These are phyloP conservation scores for Penicillium cataractarum DNA, from an alignment of 495 filamentous ascomycete genomes.

Conservation along the genomic window DNA sequence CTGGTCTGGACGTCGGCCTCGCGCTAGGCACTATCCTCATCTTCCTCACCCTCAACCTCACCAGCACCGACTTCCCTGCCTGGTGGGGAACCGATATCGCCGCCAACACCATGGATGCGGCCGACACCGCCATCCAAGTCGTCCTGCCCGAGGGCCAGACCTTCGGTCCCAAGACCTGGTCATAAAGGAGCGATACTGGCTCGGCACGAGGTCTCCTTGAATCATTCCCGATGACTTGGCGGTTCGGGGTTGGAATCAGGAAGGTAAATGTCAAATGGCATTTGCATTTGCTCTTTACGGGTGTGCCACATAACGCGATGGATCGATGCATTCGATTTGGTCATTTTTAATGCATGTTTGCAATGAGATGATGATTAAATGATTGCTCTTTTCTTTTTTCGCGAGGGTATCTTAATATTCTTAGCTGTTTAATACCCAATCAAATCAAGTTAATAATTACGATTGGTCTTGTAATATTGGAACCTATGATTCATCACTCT, in stretches of 20 bases:
- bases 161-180: conserved; percentile 58
- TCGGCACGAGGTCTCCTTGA: not conserved
- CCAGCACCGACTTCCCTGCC: conserved; percentile 51
- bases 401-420: conserved; percentile 6
- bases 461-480: too few relatives aligned
- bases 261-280: not conserved
- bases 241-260: not conserved
- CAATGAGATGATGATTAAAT: conserved; percentile 9
- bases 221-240: not conserved
- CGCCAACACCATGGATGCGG: conserved; percentile 47
- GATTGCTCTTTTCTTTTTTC: not conserved
- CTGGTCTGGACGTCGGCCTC: conserved; percentile 70
- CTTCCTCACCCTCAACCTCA: conserved; percentile 66
- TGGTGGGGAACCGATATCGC: conserved; percentile 70
- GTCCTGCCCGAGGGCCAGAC: conserved; percentile 48
- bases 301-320: not conserved
- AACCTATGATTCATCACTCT: too few relatives aligned
- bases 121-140: conserved; percentile 40
- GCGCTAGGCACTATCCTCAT: conserved; percentile 69
- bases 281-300: too few relatives aligned
- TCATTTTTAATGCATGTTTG: conserved; percentile 8
- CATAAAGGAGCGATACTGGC: conserved; percentile 38
- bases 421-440: not conserved
- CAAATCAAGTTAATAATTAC: conserved; percentile 1
- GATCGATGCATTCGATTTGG: not conserved